A percentile compares a stretch with the other conserved stretches of the same genome.
Conservation (phyloP, 192 early-diverging fungal genomes). For the Backusella westeae region DNA sequence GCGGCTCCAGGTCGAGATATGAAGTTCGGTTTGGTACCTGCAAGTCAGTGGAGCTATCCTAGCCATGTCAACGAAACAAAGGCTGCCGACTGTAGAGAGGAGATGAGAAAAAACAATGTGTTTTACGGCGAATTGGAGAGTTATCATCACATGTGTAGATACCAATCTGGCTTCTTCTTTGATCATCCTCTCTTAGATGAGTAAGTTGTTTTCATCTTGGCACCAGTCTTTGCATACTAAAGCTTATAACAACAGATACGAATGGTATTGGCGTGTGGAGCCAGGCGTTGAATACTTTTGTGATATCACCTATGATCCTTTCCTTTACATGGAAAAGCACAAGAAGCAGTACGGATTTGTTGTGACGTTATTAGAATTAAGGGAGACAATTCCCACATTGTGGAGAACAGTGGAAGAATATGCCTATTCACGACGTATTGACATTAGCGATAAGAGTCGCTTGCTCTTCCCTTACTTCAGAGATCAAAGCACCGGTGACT, state of each 20-base stretch:
- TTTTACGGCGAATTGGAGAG: constrained; percentile 72
- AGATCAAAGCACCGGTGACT: constrained; percentile 35
- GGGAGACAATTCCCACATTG: constrained; percentile 53
- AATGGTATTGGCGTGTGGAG: constrained; percentile 69
- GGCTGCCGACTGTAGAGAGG: constrained; percentile 51
- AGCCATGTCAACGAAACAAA: constrained; percentile 64
- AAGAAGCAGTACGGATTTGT: constrained; percentile 63
- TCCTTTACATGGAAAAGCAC: constrained; percentile 60
- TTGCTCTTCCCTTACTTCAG: constrained; percentile 37
- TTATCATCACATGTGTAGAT: constrained; percentile 91
- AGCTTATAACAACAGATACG: constrained; percentile 25
- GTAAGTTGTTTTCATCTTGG: constrained; percentile 30
- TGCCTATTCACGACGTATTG: constrained; percentile 24
- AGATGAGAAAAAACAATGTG: constrained; percentile 60
- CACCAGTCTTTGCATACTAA: not conserved
- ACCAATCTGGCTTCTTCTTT: constrained; percentile 60
- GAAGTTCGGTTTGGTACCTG: constrained; percentile 67
- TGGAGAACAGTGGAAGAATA: constrained; percentile 47
- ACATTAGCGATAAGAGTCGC: constrained; percentile 13
- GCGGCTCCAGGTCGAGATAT: constrained; percentile 58
- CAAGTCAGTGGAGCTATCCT: constrained; percentile 77
- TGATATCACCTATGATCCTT: constrained; percentile 65
- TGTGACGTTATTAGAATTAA: constrained; percentile 52
- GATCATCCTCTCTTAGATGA: constrained; percentile 50
- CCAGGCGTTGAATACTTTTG: constrained; percentile 65